Conservation (phyloP, 306 rosid species). For the Arachis stenosperma region DNA sequence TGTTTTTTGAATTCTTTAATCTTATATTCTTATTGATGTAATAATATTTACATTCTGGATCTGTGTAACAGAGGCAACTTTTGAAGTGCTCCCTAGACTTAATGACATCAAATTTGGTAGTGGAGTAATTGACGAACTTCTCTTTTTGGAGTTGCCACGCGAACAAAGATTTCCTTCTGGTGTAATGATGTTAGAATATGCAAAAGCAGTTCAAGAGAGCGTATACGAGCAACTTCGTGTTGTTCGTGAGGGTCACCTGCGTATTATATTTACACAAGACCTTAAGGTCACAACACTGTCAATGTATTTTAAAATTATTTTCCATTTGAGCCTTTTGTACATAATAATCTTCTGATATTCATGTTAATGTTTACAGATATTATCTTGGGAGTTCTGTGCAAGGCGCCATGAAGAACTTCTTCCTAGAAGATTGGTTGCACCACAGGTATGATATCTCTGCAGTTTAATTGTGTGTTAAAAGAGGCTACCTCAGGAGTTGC, state of each 20-base stretch:
- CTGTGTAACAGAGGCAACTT: constrained; percentile 85
- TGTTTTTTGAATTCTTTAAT: constrained; percentile 17
- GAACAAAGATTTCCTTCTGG: constrained; percentile 81
- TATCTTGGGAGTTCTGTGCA: constrained; percentile 96
- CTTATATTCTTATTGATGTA: constrained; percentile 12
- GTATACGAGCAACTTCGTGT: constrained; percentile 97
- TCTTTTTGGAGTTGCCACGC: constrained; percentile 86
- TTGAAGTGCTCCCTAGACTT: constrained; percentile 92
- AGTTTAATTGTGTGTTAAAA: too few relatives aligned
- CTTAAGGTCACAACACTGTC: constrained; percentile 61
- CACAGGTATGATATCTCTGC: constrained; percentile 71
- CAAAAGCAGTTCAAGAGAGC: constrained; percentile 93
- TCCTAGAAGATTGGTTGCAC: constrained; percentile 91
- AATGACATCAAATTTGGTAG: constrained; percentile 94
- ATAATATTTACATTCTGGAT: constrained; percentile 34
- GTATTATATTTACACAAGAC: constrained; percentile 80
- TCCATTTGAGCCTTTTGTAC: constrained; percentile 14
- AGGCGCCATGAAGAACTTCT: constrained; percentile 97
- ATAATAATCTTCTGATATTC: constrained; percentile 13
- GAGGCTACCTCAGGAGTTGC: not conserved
- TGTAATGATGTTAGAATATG: constrained; percentile 86
- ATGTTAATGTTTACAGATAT: constrained; percentile 59
- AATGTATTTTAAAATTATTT: not conserved
- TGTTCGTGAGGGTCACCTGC: constrained; percentile 98
- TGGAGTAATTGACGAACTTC: constrained; percentile 90